phyloP scores from a whole-genome alignment of 805 yeast species.

The Candida yuanshanica region DNA sequence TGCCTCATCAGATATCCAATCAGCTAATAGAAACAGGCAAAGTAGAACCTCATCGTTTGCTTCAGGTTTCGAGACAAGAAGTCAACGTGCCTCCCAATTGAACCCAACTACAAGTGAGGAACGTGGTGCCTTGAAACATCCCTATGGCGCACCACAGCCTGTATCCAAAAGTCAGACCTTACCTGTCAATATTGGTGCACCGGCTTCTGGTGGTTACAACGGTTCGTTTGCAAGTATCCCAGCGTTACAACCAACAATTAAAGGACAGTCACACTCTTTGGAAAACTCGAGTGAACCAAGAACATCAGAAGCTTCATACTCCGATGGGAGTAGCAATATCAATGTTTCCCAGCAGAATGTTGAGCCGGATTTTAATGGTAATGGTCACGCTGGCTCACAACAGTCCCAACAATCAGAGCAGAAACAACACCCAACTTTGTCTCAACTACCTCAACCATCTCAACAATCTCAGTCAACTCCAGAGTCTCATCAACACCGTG shows the following conservation, averaged over 20 bases:
- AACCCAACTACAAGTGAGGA: neutral
- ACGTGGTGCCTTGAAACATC: neutral
- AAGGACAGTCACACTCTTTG: conserved; percentile 10
- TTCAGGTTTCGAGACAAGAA: conserved; percentile 3
- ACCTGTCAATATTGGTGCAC: too few relatives aligned
- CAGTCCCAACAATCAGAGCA: too few relatives aligned
- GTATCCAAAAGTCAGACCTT: too few relatives aligned
- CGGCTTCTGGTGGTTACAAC: neutral
- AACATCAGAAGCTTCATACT: conserved; percentile 8
- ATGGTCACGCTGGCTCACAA: neutral
- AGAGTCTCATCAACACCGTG: conserved; percentile 25
- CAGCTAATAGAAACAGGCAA: conserved; percentile 9
- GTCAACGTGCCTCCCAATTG: conserved; percentile 1
- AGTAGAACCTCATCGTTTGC: conserved; percentile 19
- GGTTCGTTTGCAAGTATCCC: conserved; percentile 9
- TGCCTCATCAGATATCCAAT: conserved; percentile 17
- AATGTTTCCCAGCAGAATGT: conserved; percentile 9
- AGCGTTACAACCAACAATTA: conserved; percentile 30
- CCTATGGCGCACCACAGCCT: conserved; percentile 14
- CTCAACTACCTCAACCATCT: conserved; percentile 5
- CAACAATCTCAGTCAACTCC: conserved; percentile 43
- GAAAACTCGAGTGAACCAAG: neutral
- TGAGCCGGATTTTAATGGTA: neutral
- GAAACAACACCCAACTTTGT: neutral
- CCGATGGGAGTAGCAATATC: conserved; percentile 12